Base-by-base conservation (phyloP, 257 asterid genomes). In the Galeopsis tetrahit region DNA sequence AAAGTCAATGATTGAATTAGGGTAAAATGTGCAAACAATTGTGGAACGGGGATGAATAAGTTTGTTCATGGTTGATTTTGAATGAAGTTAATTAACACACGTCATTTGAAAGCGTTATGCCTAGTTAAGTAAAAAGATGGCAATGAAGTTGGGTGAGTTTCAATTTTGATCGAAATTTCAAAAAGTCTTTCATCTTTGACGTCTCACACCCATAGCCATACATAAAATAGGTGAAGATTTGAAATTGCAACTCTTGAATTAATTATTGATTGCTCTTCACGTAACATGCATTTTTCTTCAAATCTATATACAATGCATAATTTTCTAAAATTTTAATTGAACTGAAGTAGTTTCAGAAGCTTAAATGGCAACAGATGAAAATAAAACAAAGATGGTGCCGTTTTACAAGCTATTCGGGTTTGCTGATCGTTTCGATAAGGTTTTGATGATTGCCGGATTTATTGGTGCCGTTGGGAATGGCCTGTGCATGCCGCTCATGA, bases 381-480 rank as follows among this genome's bases (percentile, higher is more conserved):
- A 15, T 46, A 46, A 46, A 6, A 7, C 31, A 7, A 65, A 73
- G 6, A 65, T 75, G 2, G 84, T 87, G 64, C 76, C 93, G 1
- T 82, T 85, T 61, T 70, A 78, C 80, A 86, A 77, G 72, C 81
- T 87, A 6, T 87, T 87, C 43, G 33, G 77, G 17, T 85, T 85
- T 70, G 83, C 89, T 35, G 90, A 83, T 82, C 55, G 77, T 2
- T 3, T 33, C 4, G 93, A 87, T 73, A 72, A 72, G 49, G 2
- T 82, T 10, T 49, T 85, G 81, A 87, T 87, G 87, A 63, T 75
- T 3, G 58, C 55, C 14, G 93, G 93, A 3, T 7, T 83, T 0
- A 60, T 84, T 6, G 87, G 85, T 7, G 89, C 87, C 39, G 63
- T 79, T 17, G 91, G 81, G 0, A 78, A 68, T 62, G 93, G 91